These are phyloP conservation scores for Pichia inconspicua DNA, from an alignment of 1,139 yeast species.

Conservation along the genomic window DNA sequence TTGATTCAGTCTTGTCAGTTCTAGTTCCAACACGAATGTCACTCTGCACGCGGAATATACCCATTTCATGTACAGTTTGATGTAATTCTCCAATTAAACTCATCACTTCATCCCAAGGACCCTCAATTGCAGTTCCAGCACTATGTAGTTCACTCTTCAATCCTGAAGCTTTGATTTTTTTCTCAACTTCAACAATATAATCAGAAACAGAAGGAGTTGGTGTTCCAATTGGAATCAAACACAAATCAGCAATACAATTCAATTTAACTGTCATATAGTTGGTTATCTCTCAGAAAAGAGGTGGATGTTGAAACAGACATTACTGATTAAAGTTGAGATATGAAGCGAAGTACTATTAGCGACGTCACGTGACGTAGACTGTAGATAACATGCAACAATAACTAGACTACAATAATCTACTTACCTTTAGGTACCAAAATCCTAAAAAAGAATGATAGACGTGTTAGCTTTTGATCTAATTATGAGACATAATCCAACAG, in stretches of 20 bases:
- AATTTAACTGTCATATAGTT: slow-evolving; percentile 34
- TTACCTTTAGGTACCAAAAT: too few species aligned
- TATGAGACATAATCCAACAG: too few species aligned
- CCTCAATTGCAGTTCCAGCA: slow-evolving; percentile 87
- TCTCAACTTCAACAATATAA: slow-evolving; percentile 64
- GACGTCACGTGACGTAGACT: too few species aligned
- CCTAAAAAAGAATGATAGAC: too few species aligned
- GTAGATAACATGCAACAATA: too few species aligned
- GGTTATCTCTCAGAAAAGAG: not conserved
- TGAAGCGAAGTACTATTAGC: too few species aligned
- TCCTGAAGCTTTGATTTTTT: slow-evolving; percentile 50
- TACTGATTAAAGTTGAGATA: too few species aligned
- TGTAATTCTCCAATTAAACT: slow-evolving; percentile 73
- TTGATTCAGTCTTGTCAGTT: slow-evolving; percentile 58
- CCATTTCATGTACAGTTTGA: slow-evolving; percentile 57
- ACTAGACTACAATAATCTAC: too few species aligned
- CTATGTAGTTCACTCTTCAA: slow-evolving; percentile 69
- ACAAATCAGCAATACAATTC: slow-evolving; percentile 72
- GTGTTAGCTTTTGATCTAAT: too few species aligned
- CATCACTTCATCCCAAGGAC: slow-evolving; percentile 89
- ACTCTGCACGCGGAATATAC: slow-evolving; percentile 71
- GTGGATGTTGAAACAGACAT: not conserved
- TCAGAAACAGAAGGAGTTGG: slow-evolving; percentile 69
- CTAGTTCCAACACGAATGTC: slow-evolving; percentile 81
- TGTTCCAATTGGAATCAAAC: slow-evolving; percentile 81